These are phyloP conservation scores for Thelonectria blattea DNA, from an alignment of 2,329 filamentous ascomycete genomes.

Conservation along the genomic window DNA sequence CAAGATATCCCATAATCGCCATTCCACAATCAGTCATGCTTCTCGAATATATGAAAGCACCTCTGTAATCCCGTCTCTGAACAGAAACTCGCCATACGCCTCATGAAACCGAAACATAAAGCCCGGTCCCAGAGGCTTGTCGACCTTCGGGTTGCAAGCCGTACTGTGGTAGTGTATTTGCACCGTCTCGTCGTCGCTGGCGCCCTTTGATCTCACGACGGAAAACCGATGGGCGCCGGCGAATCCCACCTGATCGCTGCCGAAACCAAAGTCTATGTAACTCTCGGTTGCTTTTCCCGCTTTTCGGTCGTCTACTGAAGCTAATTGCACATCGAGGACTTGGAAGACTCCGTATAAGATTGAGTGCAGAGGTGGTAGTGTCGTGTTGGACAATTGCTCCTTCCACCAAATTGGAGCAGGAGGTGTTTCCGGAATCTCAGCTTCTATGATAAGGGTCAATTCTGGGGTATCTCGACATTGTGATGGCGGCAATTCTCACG, in stretches of 20 bases:
- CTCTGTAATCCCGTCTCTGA: constrained; percentile 35
- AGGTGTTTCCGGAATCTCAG: neutral
- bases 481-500: neutral
- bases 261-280: constrained; percentile 40
- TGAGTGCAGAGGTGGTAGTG: constrained; percentile 28
- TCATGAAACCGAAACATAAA: constrained; percentile 34
- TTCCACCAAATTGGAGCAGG: constrained; percentile 27
- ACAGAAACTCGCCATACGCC: constrained; percentile 35
- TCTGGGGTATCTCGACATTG: too few relatives aligned
- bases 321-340: constrained; percentile 27
- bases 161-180: constrained; percentile 33
- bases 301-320: neutral
- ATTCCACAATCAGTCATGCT: neutral
- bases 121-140: constrained; percentile 23
- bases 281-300: constrained; percentile 24
- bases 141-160: constrained; percentile 35
- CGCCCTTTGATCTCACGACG: constrained; percentile 25
- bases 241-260: constrained; percentile 35
- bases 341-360: constrained; percentile 39
- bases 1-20: neutral
- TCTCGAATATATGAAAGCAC: constrained; percentile 25
- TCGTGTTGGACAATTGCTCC: constrained; percentile 25
- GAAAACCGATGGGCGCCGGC: constrained; percentile 40
- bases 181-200: neutral
- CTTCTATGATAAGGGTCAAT: constrained; percentile 15